Evolutionary conservation across 805 yeast species (phyloP), one percentile per base, ranked within the genome.

Genomic region (Teunomyces stri): DNA sequence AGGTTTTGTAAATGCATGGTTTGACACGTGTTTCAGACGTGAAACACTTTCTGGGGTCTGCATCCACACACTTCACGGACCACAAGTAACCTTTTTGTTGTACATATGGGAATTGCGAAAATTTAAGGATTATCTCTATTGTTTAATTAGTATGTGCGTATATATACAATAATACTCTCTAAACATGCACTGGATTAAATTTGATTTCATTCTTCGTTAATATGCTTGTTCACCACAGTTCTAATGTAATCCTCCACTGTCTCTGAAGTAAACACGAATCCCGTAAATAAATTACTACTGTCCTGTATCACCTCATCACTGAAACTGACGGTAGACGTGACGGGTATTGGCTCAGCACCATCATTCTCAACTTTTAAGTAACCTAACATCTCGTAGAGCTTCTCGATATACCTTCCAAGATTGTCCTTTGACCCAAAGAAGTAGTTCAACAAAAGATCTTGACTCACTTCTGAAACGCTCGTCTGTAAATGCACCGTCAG

Each of bases 341-440:
- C 55, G 10, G 48, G 44, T 1, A 61, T 48, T 9, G 44, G 20
- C 28, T 16, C 37, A 10, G 28, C 10, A 11, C 43, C 33, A 6
- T 50, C 45, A 1, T 44, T 40, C 22, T 15, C 30, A 22, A 43
- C 33, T 38, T 50, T 51, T 40, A 64, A 42, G 42, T 51, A 55
- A 15, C 45, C 51, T 42, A 65, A 56, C 20, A 64, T 52, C 25
- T 56, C 64, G 60, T 60, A 58, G 4, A 65, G 44, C 44, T 55
- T 58, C 22, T 53, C 59, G 6, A 55, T 38, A 41, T 66, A 65
- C 28, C 55, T 30, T 5, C 43, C 33, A 40, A 63, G 51, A 13
- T 58, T 57, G 12, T 63, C 65, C 21, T 41, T 47, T 30, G 62
- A 58, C 2, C 70, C 71, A 49, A 62, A 65, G 47, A 55, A 57